Conservation (phyloP, 352 stramenopile genomes). For the Elongisporangium undulatum region DNA sequence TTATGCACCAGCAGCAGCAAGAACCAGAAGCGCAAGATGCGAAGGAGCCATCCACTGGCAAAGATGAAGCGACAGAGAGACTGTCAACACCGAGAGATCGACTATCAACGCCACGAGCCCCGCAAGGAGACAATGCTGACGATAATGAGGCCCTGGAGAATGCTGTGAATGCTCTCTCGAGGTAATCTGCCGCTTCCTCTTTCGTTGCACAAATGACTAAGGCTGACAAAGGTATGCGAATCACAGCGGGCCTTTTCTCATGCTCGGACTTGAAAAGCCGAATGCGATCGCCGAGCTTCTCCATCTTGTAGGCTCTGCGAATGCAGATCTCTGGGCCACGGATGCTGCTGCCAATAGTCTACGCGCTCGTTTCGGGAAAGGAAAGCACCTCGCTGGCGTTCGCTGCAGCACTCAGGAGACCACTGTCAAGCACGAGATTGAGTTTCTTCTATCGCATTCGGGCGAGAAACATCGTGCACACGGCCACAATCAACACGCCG, state of each 20-base stretch:
- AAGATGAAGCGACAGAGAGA: background rate
- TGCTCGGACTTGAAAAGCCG: conserved; percentile 38
- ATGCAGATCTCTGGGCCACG: conserved; percentile 19
- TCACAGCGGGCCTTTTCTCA: conserved; percentile 30
- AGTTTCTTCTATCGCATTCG: conserved; percentile 32
- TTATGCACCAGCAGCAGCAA: conserved; percentile 10
- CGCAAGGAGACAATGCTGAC: background rate
- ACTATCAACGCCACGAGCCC: background rate
- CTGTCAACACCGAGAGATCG: background rate
- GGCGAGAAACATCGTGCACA: conserved; percentile 9
- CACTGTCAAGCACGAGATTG: conserved; percentile 30
- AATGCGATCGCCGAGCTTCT: conserved; percentile 45
- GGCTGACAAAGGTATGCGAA: background rate
- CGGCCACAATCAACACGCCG: conserved; percentile 1
- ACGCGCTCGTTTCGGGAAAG: conserved; percentile 39
- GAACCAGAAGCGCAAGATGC: background rate
- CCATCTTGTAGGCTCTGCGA: conserved; percentile 40
- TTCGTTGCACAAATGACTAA: background rate
- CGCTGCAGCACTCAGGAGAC: conserved; percentile 29
- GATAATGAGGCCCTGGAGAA: conserved; percentile 18
- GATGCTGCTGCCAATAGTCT: conserved; percentile 11
- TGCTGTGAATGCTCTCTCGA: conserved; percentile 17
- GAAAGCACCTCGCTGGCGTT: conserved; percentile 21
- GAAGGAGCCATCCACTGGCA: background rate
- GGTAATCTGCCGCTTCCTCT: background rate